Evolutionary conservation across 2,329 filamentous ascomycete genomes (phyloP).

Genomic region (Diaporthe aspalathi): DNA sequence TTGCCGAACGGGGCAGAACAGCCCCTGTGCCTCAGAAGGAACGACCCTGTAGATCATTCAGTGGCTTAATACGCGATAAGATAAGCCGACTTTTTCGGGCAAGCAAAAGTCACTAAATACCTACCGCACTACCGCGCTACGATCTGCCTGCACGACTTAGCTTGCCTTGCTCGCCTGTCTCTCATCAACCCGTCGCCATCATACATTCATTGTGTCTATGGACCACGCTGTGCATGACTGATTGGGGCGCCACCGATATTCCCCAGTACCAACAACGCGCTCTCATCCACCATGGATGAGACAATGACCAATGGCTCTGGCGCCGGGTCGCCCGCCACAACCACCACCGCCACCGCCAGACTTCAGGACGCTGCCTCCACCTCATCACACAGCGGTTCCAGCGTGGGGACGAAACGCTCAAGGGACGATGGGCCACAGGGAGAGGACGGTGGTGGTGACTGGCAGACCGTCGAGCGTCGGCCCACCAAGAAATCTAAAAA

Average conservation of each 20-base stretch:
- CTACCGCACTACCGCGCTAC: too few species aligned
- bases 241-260: neutral
- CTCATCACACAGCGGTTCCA: conserved; percentile 37
- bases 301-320: conserved; percentile 1
- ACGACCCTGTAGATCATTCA: neutral
- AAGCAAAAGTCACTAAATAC: neutral
- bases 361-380: neutral
- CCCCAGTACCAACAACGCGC: neutral
- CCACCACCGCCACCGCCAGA: neutral
- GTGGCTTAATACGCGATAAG: neutral
- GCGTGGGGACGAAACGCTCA: conserved; percentile 32
- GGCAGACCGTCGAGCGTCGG: conserved; percentile 63
- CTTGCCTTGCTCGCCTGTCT: too few species aligned
- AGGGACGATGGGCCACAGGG: conserved; percentile 38
- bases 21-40: neutral
- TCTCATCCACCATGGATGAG: conserved; percentile 9
- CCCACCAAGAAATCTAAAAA: conserved; percentile 71
- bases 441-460: conserved; percentile 51
- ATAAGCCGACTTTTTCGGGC: conserved; percentile 25
- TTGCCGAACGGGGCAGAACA: neutral
- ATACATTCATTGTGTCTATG: neutral
- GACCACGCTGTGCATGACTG: neutral
- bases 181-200: neutral
- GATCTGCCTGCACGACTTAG: too few species aligned
- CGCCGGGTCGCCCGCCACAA: neutral